A percentile compares a stretch with the other conserved stretches of the same genome.
phyloP scores from a whole-genome alignment of 306 rosid genomes.

The Begonia loranthoides region DNA sequence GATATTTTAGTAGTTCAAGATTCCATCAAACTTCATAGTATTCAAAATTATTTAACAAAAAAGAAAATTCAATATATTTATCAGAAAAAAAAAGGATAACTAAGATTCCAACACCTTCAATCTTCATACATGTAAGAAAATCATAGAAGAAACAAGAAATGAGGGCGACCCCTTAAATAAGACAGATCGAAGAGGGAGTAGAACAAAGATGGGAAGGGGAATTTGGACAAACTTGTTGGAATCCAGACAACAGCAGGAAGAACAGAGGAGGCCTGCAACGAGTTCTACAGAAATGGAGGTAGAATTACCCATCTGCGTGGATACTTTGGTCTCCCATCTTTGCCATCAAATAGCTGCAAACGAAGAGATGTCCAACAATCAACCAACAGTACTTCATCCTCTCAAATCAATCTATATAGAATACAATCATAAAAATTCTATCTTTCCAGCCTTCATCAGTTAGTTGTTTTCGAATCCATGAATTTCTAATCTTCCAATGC shows the following conservation, averaged over 20 bases:
- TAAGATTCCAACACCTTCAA: neutral
- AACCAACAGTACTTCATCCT: too few species aligned
- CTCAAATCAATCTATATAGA: too few species aligned
- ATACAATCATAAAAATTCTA: neutral
- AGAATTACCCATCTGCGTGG: constrained; percentile 90
- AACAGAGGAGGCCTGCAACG: constrained; percentile 3
- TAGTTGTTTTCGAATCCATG: too few species aligned
- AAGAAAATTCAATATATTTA: neutral
- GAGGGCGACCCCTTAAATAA: neutral
- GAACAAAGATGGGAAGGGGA: too few species aligned
- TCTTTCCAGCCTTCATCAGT: too few species aligned
- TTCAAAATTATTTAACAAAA: too few species aligned
- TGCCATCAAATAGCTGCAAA: constrained; percentile 82
- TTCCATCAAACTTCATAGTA: too few species aligned
- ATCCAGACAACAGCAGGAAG: neutral
- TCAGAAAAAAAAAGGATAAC: neutral
- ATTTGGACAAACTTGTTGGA: neutral
- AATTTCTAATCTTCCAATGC: too few species aligned
- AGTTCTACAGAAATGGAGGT: constrained; percentile 73
- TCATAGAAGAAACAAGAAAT: neutral
- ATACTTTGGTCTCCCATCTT: constrained; percentile 80
- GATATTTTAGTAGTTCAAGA: too few species aligned
- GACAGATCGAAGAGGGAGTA: neutral
- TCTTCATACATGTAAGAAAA: neutral
- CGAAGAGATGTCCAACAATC: constrained; percentile 1